Evolutionary conservation across 352 stramenopile genomes (phyloP).

Genomic region (Phytophthora vignae): DNA sequence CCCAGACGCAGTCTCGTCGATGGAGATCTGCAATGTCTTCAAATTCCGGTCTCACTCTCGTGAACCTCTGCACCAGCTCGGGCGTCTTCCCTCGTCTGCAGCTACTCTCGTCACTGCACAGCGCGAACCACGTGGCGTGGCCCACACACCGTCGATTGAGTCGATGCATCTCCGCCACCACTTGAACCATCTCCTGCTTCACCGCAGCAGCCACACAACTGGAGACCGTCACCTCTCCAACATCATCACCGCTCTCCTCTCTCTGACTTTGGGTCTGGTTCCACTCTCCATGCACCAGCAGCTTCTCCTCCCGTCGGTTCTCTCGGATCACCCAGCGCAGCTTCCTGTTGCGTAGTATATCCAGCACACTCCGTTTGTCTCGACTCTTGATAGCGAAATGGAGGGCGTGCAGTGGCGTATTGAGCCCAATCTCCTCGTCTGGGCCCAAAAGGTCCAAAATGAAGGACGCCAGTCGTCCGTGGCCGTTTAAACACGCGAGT

Average conservation of each 20-base stretch:
- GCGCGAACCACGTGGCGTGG: constrained; percentile 30
- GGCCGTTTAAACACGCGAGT: constrained; percentile 29
- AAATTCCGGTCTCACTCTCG: constrained; percentile 4
- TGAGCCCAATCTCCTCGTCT: constrained; percentile 2
- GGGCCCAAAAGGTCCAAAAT: constrained; percentile 24
- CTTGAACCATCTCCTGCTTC: constrained; percentile 17
- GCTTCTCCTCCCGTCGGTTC: constrained; percentile 13
- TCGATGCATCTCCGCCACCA: constrained; percentile 24
- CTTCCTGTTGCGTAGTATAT: constrained; percentile 30
- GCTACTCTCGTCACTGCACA: constrained; percentile 11
- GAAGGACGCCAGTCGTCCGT: constrained; percentile 30
- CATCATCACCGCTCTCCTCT: not conserved
- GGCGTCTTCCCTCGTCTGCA: not conserved
- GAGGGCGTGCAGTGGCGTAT: constrained; percentile 21
- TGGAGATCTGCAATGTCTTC: constrained; percentile 25
- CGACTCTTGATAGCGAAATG: constrained; percentile 20
- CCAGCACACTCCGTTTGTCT: constrained; percentile 25
- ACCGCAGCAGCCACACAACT: constrained; percentile 22
- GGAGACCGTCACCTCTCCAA: constrained; percentile 19
- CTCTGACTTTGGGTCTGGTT: constrained; percentile 15
- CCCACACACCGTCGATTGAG: constrained; percentile 27
- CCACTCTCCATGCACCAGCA: constrained; percentile 25
- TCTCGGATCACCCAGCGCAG: constrained; percentile 12
- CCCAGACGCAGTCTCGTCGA: constrained; percentile 32
- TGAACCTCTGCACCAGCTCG: not conserved